These are phyloP conservation scores for Cutaneotrichosporon arboriforme DNA, from an alignment of 1,284 basidiomycete species.

Conservation along the genomic window DNA sequence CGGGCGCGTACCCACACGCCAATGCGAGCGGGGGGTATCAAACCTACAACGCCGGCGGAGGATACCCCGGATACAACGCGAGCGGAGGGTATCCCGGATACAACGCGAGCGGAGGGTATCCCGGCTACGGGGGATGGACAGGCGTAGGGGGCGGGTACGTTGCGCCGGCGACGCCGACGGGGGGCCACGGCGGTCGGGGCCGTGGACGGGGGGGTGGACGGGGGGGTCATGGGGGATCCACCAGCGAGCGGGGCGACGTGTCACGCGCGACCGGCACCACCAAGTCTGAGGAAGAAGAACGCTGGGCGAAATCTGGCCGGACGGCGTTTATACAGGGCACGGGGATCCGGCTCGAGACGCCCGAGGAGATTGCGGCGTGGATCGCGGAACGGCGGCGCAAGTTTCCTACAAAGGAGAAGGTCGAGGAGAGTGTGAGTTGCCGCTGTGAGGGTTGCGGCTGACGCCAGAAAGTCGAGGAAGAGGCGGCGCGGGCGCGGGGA, in stretches of 20 bases:
- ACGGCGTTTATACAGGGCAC: conserved; percentile 72
- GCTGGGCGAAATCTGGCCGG: conserved; percentile 55
- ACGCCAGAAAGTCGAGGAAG: conserved; percentile 56
- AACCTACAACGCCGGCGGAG: background rate
- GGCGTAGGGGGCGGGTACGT: too few species aligned
- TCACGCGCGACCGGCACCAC: background rate
- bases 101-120: conserved; percentile 9
- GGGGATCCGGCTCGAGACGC: conserved; percentile 65
- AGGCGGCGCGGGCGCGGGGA: conserved; percentile 71
- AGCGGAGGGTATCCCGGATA: conserved; percentile 3
- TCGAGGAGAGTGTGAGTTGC: conserved; percentile 61
- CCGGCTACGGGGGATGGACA: background rate
- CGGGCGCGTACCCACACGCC: conserved; percentile 1
- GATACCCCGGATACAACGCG: conserved; percentile 6
- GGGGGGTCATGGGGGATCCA: too few species aligned
- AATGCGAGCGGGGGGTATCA: conserved; percentile 4
- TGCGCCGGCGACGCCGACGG: too few species aligned
- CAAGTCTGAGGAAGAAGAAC: conserved; percentile 54
- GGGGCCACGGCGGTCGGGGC: too few species aligned
- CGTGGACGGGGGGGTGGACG: too few species aligned
- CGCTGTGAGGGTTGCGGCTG: background rate
- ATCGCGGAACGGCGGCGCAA: conserved; percentile 75
- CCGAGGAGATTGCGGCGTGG: conserved; percentile 76
- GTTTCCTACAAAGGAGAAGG: conserved; percentile 65
- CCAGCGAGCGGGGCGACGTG: too few species aligned